Conservation (phyloP, 2,329 filamentous ascomycete genomes). For the Fusarium longipes region DNA sequence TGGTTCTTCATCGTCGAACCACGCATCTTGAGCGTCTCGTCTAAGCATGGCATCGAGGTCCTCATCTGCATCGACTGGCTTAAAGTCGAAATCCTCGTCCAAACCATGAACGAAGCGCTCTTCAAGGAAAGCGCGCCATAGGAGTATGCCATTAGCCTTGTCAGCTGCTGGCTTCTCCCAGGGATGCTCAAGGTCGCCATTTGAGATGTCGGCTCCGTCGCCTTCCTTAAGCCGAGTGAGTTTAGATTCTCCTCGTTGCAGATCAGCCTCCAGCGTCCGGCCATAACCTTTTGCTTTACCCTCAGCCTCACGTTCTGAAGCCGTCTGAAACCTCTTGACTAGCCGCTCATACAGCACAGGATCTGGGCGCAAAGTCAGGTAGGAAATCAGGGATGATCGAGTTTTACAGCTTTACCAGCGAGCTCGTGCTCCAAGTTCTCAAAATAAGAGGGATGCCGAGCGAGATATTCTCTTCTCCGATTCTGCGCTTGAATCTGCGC, state of each 20-base stretch:
- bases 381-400: background rate
- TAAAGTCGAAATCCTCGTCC: conserved; percentile 84
- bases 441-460: conserved; percentile 79
- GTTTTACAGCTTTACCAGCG: conserved; percentile 53
- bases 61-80: conserved; percentile 74
- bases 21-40: conserved; percentile 76
- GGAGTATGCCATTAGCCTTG: conserved; percentile 73
- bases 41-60: conserved; percentile 73
- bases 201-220: conserved; percentile 10
- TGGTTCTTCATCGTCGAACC: conserved; percentile 84
- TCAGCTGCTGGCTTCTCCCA: conserved; percentile 48
- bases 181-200: conserved; percentile 52
- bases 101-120: conserved; percentile 79
- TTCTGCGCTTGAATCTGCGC: conserved; percentile 74
- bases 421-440: conserved; percentile 65
- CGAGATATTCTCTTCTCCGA: conserved; percentile 80
- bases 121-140: conserved; percentile 79
- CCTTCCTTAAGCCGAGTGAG: conserved; percentile 63
- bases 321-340: conserved; percentile 79
- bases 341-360: conserved; percentile 85
- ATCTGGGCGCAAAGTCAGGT: conserved; percentile 59
- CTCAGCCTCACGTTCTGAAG: conserved; percentile 78
- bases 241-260: conserved; percentile 81
- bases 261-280: conserved; percentile 80
- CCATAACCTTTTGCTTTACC: conserved; percentile 81